Conservation (phyloP, 1,284 basidiomycete species). For the Apiotrichum akiyoshidainum region DNA sequence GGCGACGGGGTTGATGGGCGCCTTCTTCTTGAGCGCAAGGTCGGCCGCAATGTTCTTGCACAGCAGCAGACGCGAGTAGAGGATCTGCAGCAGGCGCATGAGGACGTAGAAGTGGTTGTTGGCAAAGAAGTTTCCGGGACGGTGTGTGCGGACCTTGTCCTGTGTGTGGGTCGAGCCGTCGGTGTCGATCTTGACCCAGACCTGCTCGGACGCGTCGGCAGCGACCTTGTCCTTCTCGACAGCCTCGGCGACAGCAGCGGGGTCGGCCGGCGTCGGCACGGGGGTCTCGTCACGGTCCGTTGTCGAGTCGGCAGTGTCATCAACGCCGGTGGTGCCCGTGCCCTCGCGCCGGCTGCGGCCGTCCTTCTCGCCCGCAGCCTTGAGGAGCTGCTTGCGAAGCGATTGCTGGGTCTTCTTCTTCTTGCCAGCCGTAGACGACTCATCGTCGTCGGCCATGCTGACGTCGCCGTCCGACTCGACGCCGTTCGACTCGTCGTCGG, state of each 20-base stretch:
- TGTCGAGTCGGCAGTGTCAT: conserved; percentile 30
- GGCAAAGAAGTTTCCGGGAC: conserved; percentile 68
- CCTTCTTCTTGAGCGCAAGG: conserved; percentile 44
- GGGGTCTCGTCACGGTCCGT: conserved; percentile 40
- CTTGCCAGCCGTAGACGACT: conserved; percentile 46
- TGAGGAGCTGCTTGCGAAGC: conserved; percentile 71
- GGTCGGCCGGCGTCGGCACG: conserved; percentile 38
- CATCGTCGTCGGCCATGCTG: conserved; percentile 51
- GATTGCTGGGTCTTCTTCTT: conserved; percentile 54
- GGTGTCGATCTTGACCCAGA: conserved; percentile 53
- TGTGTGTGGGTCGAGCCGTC: conserved; percentile 14
- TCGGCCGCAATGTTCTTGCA: conserved; percentile 71
- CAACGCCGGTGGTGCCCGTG: conserved; percentile 37
- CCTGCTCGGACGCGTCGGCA: conserved; percentile 45
- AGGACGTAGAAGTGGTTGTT: conserved; percentile 92
- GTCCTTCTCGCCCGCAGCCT: conserved; percentile 60
- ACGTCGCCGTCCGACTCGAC: conserved; percentile 54
- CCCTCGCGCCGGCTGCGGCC: conserved; percentile 58
- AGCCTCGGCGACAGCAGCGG: conserved; percentile 46
- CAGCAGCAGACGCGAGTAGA: conserved; percentile 77
- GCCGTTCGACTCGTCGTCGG: conserved; percentile 65
- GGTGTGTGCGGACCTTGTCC: conserved; percentile 23
- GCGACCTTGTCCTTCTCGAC: conserved; percentile 47
- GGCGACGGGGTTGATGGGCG: conserved; percentile 57
- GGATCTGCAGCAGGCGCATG: conserved; percentile 75